Evolutionary conservation across 768 basidiomycete species (phyloP).

Genomic region (Tricholoma hemisulphureum): DNA sequence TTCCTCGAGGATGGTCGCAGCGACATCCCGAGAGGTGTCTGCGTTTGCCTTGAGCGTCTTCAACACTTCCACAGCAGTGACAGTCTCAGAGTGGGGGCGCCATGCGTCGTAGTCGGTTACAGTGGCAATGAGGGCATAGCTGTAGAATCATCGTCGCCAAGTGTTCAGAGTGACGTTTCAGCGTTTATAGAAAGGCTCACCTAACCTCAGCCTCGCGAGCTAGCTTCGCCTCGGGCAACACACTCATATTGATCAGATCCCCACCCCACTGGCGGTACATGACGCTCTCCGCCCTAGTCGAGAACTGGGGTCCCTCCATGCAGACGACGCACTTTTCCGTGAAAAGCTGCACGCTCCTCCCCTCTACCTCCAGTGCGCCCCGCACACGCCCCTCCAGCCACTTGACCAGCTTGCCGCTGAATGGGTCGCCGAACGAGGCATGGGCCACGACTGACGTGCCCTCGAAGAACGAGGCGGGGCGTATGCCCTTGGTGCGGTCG

Average conservation of each 20-base stretch:
- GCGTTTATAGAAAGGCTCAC: conserved; percentile 34
- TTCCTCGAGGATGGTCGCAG: conserved; percentile 66
- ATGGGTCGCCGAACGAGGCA: conserved; percentile 92
- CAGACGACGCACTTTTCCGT: conserved; percentile 85
- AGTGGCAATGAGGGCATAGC: conserved; percentile 89
- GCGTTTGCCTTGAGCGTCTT: conserved; percentile 87
- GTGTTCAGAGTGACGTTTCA: neutral
- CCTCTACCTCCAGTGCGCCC: conserved; percentile 59
- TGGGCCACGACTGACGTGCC: conserved; percentile 83
- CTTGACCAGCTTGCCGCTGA: conserved; percentile 57
- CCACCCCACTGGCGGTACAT: conserved; percentile 95
- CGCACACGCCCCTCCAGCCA: conserved; percentile 69
- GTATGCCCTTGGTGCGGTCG: conserved; percentile 91
- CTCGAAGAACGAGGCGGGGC: conserved; percentile 88
- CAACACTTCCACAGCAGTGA: conserved; percentile 90
- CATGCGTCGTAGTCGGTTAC: conserved; percentile 97
- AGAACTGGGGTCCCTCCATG: conserved; percentile 98
- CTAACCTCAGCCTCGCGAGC: conserved; percentile 93
- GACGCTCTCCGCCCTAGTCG: conserved; percentile 92
- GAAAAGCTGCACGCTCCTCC: conserved; percentile 66
- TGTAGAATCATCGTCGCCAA: conserved; percentile 32
- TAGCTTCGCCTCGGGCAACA: conserved; percentile 94
- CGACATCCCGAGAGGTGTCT: conserved; percentile 76
- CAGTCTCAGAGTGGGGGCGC: conserved; percentile 75
- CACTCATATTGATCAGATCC: conserved; percentile 97